A percentile compares a stretch with the other conserved stretches of the same genome.
phyloP scores from a whole-genome alignment of 805 yeast species.

The Saccharomycopsis synnaedendra region DNA sequence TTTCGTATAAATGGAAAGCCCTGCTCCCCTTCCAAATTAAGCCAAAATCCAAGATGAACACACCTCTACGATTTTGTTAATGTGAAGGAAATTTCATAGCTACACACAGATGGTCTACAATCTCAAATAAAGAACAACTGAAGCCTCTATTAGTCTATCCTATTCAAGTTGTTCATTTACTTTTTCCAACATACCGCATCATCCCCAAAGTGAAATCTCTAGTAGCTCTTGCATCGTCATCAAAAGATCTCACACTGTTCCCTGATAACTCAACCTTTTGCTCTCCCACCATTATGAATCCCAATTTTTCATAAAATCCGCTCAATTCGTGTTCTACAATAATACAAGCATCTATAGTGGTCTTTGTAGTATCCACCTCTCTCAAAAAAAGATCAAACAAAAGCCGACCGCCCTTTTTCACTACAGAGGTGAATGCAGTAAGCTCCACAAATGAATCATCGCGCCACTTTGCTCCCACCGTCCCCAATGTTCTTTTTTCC shows the following conservation, averaged over 20 bases:
- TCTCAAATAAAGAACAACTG: no score
- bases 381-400: conserved; percentile 17
- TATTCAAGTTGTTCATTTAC: conserved; percentile 19
- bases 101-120: no score
- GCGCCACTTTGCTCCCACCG: conserved; percentile 25
- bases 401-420: not conserved
- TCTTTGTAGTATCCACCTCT: conserved; percentile 14
- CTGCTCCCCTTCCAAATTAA: no score
- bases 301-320: conserved; percentile 32
- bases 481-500: conserved; percentile 22
- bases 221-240: no score
- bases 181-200: not conserved
- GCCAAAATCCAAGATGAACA: no score
- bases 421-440: conserved; percentile 42
- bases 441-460: conserved; percentile 26
- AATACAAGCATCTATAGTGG: conserved; percentile 28
- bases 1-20: no score
- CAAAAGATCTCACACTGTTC: no score
- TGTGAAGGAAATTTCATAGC: no score
- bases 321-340: conserved; percentile 39
- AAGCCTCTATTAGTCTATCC: conserved; percentile 8
- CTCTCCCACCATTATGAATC: conserved; percentile 22
- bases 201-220: no score
- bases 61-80: no score
- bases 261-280: no score